Evolutionary conservation across 2,329 filamentous ascomycete species (phyloP).

Genomic region (Pseudogymnoascus sp.): DNA sequence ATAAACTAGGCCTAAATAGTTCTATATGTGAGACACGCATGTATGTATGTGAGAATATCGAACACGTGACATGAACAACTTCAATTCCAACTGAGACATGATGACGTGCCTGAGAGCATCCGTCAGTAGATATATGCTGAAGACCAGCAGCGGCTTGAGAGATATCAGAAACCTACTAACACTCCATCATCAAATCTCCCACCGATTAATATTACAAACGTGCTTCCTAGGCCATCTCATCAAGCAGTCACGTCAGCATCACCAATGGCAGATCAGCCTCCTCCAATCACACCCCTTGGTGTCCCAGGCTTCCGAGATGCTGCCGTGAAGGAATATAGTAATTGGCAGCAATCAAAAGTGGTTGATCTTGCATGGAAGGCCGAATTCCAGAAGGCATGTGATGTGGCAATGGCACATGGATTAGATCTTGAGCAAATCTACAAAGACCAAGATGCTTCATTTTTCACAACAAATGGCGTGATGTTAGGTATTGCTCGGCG

Average conservation of each 20-base stretch:
- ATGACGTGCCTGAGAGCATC: too few species aligned
- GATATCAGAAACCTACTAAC: too few species aligned
- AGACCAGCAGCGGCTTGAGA: too few species aligned
- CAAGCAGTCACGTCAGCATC: slow-evolving; percentile 8
- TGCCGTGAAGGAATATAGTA: slow-evolving; percentile 19
- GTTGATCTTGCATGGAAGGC: slow-evolving; percentile 16
- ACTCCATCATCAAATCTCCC: slow-evolving; percentile 8
- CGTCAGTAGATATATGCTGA: too few species aligned
- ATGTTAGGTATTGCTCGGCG: too few species aligned
- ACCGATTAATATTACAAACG: slow-evolving; percentile 21
- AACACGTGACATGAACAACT: too few species aligned
- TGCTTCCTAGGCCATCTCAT: slow-evolving; percentile 15
- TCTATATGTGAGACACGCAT: too few species aligned
- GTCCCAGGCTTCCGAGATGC: slow-evolving; percentile 18
- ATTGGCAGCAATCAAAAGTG: slow-evolving; percentile 21
- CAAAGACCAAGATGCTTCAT: too few species aligned
- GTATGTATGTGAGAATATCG: too few species aligned
- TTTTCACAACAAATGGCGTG: too few species aligned
- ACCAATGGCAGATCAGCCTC: slow-evolving; percentile 11
- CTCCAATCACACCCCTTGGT: slow-evolving; percentile 8
- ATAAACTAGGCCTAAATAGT: too few species aligned
- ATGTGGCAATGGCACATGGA: slow-evolving; percentile 17
- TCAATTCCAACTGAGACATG: too few species aligned
- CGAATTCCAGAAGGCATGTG: slow-evolving; percentile 19
- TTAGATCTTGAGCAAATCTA: neutral